Base-by-base conservation (phyloP, 495 filamentous ascomycete genomes). In the Penicillium daleae region DNA sequence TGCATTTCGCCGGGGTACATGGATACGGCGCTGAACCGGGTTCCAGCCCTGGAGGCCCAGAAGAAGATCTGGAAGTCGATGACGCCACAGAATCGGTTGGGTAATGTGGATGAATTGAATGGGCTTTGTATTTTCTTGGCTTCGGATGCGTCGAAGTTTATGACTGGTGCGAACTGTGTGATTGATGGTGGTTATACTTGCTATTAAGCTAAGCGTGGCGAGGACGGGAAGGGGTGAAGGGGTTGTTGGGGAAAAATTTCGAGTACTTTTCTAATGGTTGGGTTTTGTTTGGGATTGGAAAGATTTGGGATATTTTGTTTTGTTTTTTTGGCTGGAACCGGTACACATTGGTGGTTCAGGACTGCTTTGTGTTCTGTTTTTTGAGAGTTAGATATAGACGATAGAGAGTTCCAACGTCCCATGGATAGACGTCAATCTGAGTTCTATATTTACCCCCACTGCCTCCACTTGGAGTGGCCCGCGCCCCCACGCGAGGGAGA, bases 1-100 rank as follows among this genome's bases (percentile, higher is more conserved):
- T 83, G 83, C 26, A 75, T 96, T n/a, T 90, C 86, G 5, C 92
- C 92, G 6, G 92, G 92, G 9, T 96, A 93, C 70, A 92, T 93
- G 63, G 83, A 82, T 33, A 95, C 90, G 2, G 89, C 89, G 61
- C 87, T 93, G 59, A 89, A 80, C 32, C 37, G 54, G 22, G 58
- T 64, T 9, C 51, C 54, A 17, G n/a, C 63, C 4, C 51, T 54
- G 50, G 56, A 56, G 44, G 59, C 61, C 10, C 54, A 56, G 54
- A 65, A 67, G 55, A 62, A 57, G 19, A 39, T 59, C 9, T 71
- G 62, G 68, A 62, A 57, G 32, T 49, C 21, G 13, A 32, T 63
- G 6, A 93, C 87, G 22, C 92, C 92, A 2, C 86, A 93, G 85
- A 87, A 87, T 13, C 64, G 71, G 0, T 62, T 71, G 49, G 69